Conservation (phyloP, 164 flowering plant genomes). For the Akebia trifoliata region DNA sequence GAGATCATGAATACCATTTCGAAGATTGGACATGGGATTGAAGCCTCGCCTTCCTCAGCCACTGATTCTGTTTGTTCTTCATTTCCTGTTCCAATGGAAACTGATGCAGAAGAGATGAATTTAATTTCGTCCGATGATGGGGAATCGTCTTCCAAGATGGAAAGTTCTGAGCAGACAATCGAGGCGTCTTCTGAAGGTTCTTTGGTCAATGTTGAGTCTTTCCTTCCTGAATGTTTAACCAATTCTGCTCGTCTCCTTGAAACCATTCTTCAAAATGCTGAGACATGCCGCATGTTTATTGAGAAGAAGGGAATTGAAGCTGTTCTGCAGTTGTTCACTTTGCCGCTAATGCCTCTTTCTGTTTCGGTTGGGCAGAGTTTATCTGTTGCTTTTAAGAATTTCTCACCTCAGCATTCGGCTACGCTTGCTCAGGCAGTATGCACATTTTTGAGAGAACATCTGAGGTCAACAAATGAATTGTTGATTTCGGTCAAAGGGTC, state of each 20-base stretch:
- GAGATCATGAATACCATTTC: constrained; percentile 59
- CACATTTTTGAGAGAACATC: constrained; percentile 61
- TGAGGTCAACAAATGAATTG: constrained; percentile 49
- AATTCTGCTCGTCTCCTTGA: constrained; percentile 86
- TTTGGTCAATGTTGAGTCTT: constrained; percentile 40
- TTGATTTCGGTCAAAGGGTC: constrained; percentile 48
- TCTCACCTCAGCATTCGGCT: constrained; percentile 80
- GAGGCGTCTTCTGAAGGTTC: constrained; percentile 52
- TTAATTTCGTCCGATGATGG: constrained; percentile 34
- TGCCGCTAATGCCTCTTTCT: constrained; percentile 66
- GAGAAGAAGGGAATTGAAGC: constrained; percentile 93
- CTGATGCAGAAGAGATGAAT: constrained; percentile 55
- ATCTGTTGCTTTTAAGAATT: constrained; percentile 72
- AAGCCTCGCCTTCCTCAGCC: constrained; percentile 30
- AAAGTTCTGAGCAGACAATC: constrained; percentile 35
- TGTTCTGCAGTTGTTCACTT: constrained; percentile 63
- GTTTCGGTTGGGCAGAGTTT: constrained; percentile 63
- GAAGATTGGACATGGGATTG: constrained; percentile 61
- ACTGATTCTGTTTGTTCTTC: constrained; percentile 34
- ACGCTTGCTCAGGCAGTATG: constrained; percentile 73
- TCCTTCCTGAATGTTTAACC: constrained; percentile 67
- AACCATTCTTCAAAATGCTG: constrained; percentile 86
- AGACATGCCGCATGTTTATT: constrained; percentile 77
- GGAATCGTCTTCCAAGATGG: constrained; percentile 42
- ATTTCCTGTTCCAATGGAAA: constrained; percentile 77